Conservation (phyloP, 352 stramenopile species). For the Globisporangium viniferum region DNA sequence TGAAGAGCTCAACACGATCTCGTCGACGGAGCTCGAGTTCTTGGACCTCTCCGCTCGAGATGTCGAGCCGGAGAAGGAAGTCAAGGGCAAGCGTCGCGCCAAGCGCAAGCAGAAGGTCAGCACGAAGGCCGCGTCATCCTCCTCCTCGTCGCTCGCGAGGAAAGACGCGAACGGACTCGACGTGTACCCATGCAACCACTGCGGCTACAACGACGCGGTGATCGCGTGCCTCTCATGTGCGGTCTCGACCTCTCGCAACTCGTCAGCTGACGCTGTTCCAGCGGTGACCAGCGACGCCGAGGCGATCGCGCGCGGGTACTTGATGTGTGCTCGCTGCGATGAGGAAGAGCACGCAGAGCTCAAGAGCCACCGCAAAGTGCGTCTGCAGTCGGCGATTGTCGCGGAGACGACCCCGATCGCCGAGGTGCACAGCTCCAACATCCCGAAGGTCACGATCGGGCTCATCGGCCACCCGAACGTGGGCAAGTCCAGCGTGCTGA, state of each 20-base stretch:
- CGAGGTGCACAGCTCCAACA: constrained; percentile 34
- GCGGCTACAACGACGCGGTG: constrained; percentile 57
- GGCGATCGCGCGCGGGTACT: constrained; percentile 55
- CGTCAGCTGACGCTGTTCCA: constrained; percentile 23
- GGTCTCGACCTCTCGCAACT: constrained; percentile 11
- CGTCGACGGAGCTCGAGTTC: constrained; percentile 30
- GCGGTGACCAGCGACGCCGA: constrained; percentile 50
- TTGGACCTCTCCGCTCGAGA: constrained; percentile 11
- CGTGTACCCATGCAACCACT: constrained; percentile 63
- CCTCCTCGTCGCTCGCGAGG: constrained; percentile 4
- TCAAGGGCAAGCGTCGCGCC: constrained; percentile 34
- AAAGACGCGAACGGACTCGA: constrained; percentile 15
- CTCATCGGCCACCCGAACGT: constrained; percentile 89
- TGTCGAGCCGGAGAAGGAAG: constrained; percentile 20
- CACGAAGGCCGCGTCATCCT: constrained; percentile 1
- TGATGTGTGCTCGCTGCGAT: constrained; percentile 68
- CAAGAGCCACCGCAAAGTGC: constrained; percentile 58
- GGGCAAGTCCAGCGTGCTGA: constrained; percentile 87
- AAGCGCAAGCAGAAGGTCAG: constrained; percentile 58
- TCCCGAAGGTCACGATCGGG: constrained; percentile 70
- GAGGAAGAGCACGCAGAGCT: constrained; percentile 63
- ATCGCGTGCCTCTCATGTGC: constrained; percentile 66
- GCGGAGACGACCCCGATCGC: constrained; percentile 25
- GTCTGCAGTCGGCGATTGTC: constrained; percentile 29
- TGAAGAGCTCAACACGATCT: constrained; percentile 53